Evolutionary conservation across 331 rosid genomes (phyloP).

Genomic region (Acacia pycnantha): DNA sequence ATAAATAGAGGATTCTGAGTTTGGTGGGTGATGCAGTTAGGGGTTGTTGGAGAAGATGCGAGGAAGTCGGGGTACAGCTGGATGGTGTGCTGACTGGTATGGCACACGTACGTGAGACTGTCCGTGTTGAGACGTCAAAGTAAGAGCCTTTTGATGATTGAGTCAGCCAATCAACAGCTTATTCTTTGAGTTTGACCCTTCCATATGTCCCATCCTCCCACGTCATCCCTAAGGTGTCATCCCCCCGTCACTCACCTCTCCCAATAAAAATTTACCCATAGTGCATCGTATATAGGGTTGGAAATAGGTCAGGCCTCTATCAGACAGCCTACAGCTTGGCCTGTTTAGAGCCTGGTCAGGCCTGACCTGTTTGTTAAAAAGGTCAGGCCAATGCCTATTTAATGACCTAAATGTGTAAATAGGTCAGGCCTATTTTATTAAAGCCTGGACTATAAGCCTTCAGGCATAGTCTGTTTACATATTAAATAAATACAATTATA

Average conservation of each 20-base stretch:
- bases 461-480: no score
- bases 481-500: no score
- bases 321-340: no score
- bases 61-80: neutral
- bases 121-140: neutral
- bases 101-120: neutral
- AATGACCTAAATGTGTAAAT: no score
- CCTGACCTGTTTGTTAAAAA: no score
- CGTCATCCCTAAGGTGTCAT: neutral
- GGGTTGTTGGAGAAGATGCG: neutral
- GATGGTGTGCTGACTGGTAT: neutral
- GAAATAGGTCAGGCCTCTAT: no score
- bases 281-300: accelerated
- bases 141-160: neutral
- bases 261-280: no score
- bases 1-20: neutral
- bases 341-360: no score
- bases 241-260: neutral
- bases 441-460: no score
- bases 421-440: no score
- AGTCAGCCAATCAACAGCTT: neutral
- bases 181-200: neutral
- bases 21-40: no score
- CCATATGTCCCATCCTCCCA: neutral
- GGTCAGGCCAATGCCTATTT: no score